Percentiles rank a stretch among this genome's conserved stretches.
Evolutionary conservation across 2,329 filamentous ascomycete genomes (phyloP).

Genomic region (Pseudomassariella vexata): DNA sequence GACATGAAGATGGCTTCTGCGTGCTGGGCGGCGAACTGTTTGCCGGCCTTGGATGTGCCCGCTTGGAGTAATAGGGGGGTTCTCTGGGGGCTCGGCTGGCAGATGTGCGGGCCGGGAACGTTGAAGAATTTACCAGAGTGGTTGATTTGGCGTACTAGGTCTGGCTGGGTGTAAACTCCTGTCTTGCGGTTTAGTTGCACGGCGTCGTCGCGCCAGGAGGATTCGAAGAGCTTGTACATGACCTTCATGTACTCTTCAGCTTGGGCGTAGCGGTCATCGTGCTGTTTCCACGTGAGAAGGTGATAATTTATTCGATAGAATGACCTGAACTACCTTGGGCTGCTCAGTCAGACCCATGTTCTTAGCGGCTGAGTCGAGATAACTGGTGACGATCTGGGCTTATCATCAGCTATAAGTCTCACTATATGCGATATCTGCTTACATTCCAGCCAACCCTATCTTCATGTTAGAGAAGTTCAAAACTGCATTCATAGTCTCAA

Average conservation of each 20-base stretch:
- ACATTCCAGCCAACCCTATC: constrained; percentile 50
- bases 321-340: constrained; percentile 23
- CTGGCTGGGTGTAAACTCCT: constrained; percentile 48
- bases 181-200: constrained; percentile 52
- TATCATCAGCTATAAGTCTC: constrained; percentile 8
- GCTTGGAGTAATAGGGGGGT: constrained; percentile 67
- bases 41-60: constrained; percentile 61
- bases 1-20: constrained; percentile 68
- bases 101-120: constrained; percentile 61
- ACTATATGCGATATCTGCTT: constrained; percentile 9
- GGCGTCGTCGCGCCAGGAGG: constrained; percentile 62
- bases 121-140: constrained; percentile 59
- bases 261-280: constrained; percentile 60
- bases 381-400: constrained; percentile 65
- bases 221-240: constrained; percentile 62
- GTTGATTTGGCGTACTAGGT: constrained; percentile 57
- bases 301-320: no score
- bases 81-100: constrained; percentile 60
- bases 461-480: no score
- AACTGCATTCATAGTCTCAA: no score
- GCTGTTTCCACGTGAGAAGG: constrained; percentile 23
- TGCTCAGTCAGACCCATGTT: constrained; percentile 58
- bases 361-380: constrained; percentile 62
- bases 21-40: constrained; percentile 62
- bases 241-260: constrained; percentile 61